phyloP scores from a whole-genome alignment of 345 rosid genomes.

The Lepidium didymum region DNA sequence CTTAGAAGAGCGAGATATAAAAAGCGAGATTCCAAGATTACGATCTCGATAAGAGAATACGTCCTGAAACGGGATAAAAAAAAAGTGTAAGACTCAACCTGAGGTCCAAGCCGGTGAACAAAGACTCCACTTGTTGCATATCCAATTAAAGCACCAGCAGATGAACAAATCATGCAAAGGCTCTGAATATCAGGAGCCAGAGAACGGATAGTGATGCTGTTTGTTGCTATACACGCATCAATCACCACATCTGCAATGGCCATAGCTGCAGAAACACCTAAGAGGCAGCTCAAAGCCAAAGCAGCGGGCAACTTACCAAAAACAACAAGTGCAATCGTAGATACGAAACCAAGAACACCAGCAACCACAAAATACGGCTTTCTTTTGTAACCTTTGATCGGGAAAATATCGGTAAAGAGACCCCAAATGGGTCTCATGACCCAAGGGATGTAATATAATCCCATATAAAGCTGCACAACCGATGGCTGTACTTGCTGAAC shows the following conservation, averaged over 20 bases:
- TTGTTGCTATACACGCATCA: conserved; percentile 80
- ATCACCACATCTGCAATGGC: conserved; percentile 83
- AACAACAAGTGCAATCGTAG: conserved; percentile 45
- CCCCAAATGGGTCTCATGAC: conserved; percentile 81
- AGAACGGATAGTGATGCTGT: conserved; percentile 48
- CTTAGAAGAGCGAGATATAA: neutral
- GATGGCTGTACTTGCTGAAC: conserved; percentile 75
- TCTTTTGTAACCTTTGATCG: conserved; percentile 55
- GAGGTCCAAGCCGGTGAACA: conserved; percentile 66
- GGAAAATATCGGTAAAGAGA: conserved; percentile 67
- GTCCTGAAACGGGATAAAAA: neutral
- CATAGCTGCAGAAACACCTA: conserved; percentile 60
- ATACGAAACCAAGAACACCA: conserved; percentile 52
- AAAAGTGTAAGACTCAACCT: conserved; percentile 30
- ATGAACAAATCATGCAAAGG: conserved; percentile 71
- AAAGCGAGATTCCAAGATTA: neutral
- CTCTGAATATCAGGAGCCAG: conserved; percentile 83
- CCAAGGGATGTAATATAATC: conserved; percentile 75
- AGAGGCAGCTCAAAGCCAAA: conserved; percentile 51
- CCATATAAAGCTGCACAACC: conserved; percentile 58
- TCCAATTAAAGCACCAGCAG: conserved; percentile 71
- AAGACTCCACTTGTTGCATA: conserved; percentile 65
- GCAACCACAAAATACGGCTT: conserved; percentile 65
- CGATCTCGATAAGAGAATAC: neutral
- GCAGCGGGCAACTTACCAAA: conserved; percentile 42